These are phyloP conservation scores for Gossypium trilobum DNA, from an alignment of 441 rosid genomes.

Conservation along the genomic window DNA sequence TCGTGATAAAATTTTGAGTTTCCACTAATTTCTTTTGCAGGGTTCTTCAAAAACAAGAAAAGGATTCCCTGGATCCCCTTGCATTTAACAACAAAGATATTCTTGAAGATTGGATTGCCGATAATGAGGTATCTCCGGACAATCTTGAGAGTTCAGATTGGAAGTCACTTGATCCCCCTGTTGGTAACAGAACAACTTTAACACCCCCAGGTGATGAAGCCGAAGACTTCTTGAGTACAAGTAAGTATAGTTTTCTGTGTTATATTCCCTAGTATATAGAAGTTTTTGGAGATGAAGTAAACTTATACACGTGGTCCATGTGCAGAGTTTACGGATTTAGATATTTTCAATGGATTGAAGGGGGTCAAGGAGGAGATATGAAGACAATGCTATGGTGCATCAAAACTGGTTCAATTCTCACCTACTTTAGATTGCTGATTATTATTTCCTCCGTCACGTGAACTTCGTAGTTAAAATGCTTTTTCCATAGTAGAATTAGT, in stretches of 20 bases:
- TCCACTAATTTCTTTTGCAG: constrained; percentile 17
- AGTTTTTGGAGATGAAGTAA: not conserved
- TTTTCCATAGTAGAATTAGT: constrained; percentile 6
- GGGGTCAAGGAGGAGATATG: constrained; percentile 32
- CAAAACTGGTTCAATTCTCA: not conserved
- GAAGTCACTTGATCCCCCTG: constrained; percentile 52
- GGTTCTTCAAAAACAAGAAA: constrained; percentile 31
- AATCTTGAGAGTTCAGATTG: constrained; percentile 59
- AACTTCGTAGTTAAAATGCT: not conserved
- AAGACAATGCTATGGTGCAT: not conserved
- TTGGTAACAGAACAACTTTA: constrained; percentile 25
- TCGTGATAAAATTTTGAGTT: not conserved
- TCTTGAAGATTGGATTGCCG: constrained; percentile 69
- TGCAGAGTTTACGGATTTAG: constrained; percentile 70
- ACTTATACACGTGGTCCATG: not conserved
- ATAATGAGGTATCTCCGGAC: constrained; percentile 36
- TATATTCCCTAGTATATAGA: not conserved
- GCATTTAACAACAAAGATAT: constrained; percentile 32
- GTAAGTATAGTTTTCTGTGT: constrained; percentile 29
- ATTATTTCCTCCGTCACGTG: not conserved
- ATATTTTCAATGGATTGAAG: constrained; percentile 50
- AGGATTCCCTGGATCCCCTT: constrained; percentile 41
- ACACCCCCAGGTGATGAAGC: constrained; percentile 42
- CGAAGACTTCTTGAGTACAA: constrained; percentile 45
- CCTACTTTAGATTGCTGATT: not conserved